These are phyloP conservation scores for Echinosophora koreensis DNA, from an alignment of 306 rosid genomes.

Conservation along the genomic window DNA sequence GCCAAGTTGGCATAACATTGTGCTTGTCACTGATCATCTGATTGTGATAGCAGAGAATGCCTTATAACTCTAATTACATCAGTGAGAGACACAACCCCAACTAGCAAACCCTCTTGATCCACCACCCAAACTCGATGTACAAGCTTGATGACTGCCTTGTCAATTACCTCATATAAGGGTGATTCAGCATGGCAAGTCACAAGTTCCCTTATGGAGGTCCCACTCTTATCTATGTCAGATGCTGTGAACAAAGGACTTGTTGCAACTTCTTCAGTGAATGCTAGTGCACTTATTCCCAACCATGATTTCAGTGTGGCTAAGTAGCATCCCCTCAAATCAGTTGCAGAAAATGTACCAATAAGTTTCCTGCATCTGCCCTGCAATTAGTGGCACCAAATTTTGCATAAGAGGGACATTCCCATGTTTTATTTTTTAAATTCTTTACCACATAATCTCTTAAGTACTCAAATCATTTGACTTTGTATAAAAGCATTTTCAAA, in stretches of 20 bases:
- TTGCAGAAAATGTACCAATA: slow-evolving; percentile 78
- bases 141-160: slow-evolving; percentile 65
- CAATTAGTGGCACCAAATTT: neutral
- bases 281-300: slow-evolving; percentile 69
- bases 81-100: slow-evolving; percentile 74
- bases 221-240: slow-evolving; percentile 16
- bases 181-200: slow-evolving; percentile 67
- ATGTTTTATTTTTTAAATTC: neutral
- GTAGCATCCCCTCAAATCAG: slow-evolving; percentile 80
- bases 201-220: slow-evolving; percentile 53
- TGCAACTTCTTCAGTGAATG: slow-evolving; percentile 60
- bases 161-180: slow-evolving; percentile 59
- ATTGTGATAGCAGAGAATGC: slow-evolving; percentile 50
- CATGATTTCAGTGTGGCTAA: slow-evolving; percentile 73
- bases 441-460: too few relatives aligned
- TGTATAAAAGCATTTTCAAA: too few relatives aligned
- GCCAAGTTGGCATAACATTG: neutral
- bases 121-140: slow-evolving; percentile 93
- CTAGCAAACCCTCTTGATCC: slow-evolving; percentile 72
- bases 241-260: slow-evolving; percentile 52
- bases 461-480: too few relatives aligned
- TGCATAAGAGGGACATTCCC: neutral
- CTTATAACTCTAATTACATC: slow-evolving; percentile 76
- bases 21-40: slow-evolving; percentile 3
- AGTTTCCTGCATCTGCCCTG: slow-evolving; percentile 78